Evolutionary conservation across 2,329 filamentous ascomycete genomes (phyloP), one percentile per base, ranked within the genome.

Genomic region (Sarocladium kiliense): DNA sequence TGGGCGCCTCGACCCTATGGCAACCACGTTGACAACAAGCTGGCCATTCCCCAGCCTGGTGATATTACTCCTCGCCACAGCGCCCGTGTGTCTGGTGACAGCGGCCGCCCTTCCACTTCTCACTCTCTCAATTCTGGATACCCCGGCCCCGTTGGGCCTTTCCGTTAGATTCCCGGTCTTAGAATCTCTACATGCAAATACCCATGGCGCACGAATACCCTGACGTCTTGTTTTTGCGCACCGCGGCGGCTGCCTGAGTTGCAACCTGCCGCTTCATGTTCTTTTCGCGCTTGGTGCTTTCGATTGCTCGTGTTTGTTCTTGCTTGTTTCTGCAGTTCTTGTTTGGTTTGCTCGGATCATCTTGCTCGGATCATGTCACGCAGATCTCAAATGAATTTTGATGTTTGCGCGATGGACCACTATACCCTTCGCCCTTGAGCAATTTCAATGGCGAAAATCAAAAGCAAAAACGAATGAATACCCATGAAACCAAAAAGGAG

Each of bases 101-200:
- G 89, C 78, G 91, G 91, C 71, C 89, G 91, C 70, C 91, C 91
- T 71, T 93, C 89, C 68, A 96, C 91, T 78, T 94, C 91, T 78
- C 89, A 96, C 87, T 96, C 91, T 81, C 89, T 88, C 70, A 85
- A 85, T 88, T 93, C 90, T 85, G 90, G 90, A 91, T 94, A 94
- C 89, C 89, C 91, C 81, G 90, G 85, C 79, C 89, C 88, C 63
- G 87, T 91, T 81, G 89, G 89, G 80, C 87, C 89, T 83, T 91
- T 88, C 80, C 89, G 89, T 88, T 93, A 87, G 86, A 84, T 75
- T 77, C 69, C 62, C 66, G 65, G 71, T 55, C 69, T 72, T 72
- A 71, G 69, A 73, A 68, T 61, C 70, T 71, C 70, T 76, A 74
- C 71, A 75, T 77, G 74, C 75, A 77, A 78, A 79, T 80, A 79